Base-by-base conservation (phyloP, 2,329 filamentous ascomycete genomes). In the Hirsutella thompsonii region DNA sequence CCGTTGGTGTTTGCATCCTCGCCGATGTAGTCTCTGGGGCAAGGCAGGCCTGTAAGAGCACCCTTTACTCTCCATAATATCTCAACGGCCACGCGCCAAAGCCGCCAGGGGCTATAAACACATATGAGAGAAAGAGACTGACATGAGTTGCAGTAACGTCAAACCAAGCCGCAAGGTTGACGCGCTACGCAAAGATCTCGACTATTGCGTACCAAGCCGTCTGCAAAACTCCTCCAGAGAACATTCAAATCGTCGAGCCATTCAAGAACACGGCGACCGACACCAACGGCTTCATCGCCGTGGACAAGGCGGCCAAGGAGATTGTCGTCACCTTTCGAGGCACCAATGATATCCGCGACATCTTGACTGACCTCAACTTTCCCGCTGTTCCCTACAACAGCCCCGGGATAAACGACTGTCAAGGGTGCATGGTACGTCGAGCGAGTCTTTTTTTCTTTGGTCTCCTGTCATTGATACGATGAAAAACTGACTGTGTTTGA, bases 241-340 rank as follows among this genome's bases (percentile, higher is more conserved):
- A 34, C 36, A 38, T 41, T 18, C 36, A 19, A 10, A 33, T 45
- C 28, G 36, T 41, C 14, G 28, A 41, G 19, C 26, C 11, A 2
- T 5, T 61, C 20, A 68, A 73, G 49, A 51, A 57, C 23, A 58
- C 50, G 20, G 60, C 55, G 45, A 45, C 44, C 8, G 38, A 42
- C n/a, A 41, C 44, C 3, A 38, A 40, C 2, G 44, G 35, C 14
- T 35, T 38, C 3, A 28, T 45, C 5, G 42, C 40, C 21, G 33
- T 41, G 4, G 44, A 45, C 16, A 41, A 38, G 2, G 32, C 43
- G 23, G 36, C 21, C 29, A 47, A 64, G 40, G 55, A 68, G 37
- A 72, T 80, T 40, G 68, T 79, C 18, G 53, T 76, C 20, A 63
- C 70, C 28, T 69, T 76, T 59, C 67, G 71, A 26, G 76, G 76